Percentiles rank a stretch among this genome's conserved stretches.
phyloP scores from a whole-genome alignment of 106 monocot genomes.

The Dendrobium catenatum region DNA sequence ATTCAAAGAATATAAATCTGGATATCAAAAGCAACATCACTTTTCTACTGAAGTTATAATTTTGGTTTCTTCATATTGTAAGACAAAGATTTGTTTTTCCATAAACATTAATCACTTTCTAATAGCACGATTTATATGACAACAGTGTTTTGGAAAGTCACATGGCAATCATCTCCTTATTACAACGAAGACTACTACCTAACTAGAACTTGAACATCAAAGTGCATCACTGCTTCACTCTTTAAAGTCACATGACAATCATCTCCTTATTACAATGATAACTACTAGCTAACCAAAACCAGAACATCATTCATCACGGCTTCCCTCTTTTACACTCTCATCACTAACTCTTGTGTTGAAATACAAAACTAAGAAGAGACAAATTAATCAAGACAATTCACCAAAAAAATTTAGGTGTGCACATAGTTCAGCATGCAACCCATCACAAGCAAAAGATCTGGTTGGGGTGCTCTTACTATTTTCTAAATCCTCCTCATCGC shows the following conservation, averaged over 20 bases:
- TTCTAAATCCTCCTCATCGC: slow-evolving; percentile 69
- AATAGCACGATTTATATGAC: background rate
- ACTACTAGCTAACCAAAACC: background rate
- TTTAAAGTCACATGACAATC: background rate
- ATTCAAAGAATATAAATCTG: background rate
- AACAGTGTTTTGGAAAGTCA: background rate
- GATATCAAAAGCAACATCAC: background rate
- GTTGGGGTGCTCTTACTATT: slow-evolving; percentile 22
- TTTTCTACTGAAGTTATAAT: background rate
- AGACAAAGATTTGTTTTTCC: background rate
- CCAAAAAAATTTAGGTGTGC: background rate
- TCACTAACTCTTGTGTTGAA: background rate
- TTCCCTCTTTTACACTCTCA: background rate
- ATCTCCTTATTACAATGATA: background rate
- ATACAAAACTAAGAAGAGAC: background rate
- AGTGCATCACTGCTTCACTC: background rate
- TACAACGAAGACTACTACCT: background rate
- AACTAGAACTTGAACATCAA: background rate
- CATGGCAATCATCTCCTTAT: background rate
- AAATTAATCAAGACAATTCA: background rate
- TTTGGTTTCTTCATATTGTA: background rate
- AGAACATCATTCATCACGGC: background rate
- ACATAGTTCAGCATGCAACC: background rate
- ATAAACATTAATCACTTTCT: background rate
- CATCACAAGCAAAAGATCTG: background rate